phyloP scores from a whole-genome alignment of 495 filamentous ascomycete genomes.

The Neurospora sp. region DNA sequence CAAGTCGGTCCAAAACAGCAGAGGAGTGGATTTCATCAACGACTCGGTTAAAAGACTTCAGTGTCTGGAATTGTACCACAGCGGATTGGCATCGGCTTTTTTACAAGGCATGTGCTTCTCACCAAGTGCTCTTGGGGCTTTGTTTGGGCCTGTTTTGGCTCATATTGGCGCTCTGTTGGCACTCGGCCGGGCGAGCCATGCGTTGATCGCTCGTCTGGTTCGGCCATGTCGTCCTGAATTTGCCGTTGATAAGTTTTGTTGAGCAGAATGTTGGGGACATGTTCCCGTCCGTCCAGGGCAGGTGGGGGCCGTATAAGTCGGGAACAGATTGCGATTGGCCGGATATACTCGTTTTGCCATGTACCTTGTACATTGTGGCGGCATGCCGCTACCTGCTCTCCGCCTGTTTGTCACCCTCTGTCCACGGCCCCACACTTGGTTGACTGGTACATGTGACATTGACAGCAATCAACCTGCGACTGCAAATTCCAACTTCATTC shows the following conservation, averaged over 20 bases:
- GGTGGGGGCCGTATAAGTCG: background rate
- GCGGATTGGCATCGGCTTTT: background rate
- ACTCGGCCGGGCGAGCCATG: background rate
- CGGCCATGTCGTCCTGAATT: constrained; percentile 7
- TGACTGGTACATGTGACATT: background rate
- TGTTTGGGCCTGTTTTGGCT: background rate
- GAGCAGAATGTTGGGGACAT: constrained; percentile 27
- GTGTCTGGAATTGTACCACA: background rate
- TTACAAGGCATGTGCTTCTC: background rate
- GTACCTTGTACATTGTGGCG: background rate
- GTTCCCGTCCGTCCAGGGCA: background rate
- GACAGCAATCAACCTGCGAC: background rate
- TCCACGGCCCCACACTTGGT: background rate
- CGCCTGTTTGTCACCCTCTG: background rate
- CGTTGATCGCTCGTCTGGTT: background rate
- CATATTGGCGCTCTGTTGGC: background rate
- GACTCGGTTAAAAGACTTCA: background rate
- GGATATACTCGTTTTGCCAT: background rate
- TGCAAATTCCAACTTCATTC: background rate
- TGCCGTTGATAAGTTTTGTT: constrained; percentile 21
- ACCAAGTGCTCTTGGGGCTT: background rate
- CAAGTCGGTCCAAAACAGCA: background rate
- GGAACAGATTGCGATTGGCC: background rate
- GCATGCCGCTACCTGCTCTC: background rate
- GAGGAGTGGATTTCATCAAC: background rate